Evolutionary conservation across 352 stramenopile genomes (phyloP).

Genomic region (Phytophthora kernoviae): DNA sequence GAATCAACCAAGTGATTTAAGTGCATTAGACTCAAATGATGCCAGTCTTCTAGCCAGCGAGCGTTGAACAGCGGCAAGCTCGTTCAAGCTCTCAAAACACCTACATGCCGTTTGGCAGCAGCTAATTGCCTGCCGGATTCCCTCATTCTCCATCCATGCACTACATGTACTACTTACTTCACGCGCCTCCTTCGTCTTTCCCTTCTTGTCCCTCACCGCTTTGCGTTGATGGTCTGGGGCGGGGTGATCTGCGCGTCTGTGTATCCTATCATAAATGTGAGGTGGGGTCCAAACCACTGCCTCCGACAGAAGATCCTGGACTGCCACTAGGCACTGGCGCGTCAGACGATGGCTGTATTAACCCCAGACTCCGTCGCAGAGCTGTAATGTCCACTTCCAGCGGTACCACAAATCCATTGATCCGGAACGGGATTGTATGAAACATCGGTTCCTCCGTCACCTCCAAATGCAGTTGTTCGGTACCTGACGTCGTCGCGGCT

Average conservation of each 20-base stretch:
- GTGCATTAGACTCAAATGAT: neutral
- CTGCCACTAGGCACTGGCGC: slow-evolving; percentile 10
- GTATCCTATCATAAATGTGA: slow-evolving; percentile 39
- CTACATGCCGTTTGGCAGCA: too few species aligned
- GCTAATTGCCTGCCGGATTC: slow-evolving; percentile 12
- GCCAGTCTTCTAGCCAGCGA: neutral
- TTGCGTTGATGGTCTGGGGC: slow-evolving; percentile 1
- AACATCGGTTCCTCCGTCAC: slow-evolving; percentile 50
- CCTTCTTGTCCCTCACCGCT: slow-evolving; percentile 5
- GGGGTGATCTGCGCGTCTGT: slow-evolving; percentile 4
- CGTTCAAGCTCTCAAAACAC: too few species aligned
- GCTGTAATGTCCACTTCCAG: slow-evolving; percentile 72
- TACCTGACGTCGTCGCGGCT: slow-evolving; percentile 7
- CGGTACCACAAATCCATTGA: slow-evolving; percentile 75
- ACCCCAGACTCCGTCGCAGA: slow-evolving; percentile 52
- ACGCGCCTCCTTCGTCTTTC: slow-evolving; percentile 8
- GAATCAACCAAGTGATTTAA: too few species aligned
- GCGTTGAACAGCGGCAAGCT: too few species aligned
- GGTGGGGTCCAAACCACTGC: slow-evolving; percentile 21
- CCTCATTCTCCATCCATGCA: slow-evolving; percentile 13
- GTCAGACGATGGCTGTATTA: slow-evolving; percentile 30
- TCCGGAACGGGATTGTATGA: slow-evolving; percentile 69
- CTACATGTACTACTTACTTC: slow-evolving; percentile 24
- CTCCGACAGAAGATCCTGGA: slow-evolving; percentile 5
- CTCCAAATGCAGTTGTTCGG: slow-evolving; percentile 33